phyloP scores from a whole-genome alignment of 768 basidiomycete species.

The Agaricus subrufescens region DNA sequence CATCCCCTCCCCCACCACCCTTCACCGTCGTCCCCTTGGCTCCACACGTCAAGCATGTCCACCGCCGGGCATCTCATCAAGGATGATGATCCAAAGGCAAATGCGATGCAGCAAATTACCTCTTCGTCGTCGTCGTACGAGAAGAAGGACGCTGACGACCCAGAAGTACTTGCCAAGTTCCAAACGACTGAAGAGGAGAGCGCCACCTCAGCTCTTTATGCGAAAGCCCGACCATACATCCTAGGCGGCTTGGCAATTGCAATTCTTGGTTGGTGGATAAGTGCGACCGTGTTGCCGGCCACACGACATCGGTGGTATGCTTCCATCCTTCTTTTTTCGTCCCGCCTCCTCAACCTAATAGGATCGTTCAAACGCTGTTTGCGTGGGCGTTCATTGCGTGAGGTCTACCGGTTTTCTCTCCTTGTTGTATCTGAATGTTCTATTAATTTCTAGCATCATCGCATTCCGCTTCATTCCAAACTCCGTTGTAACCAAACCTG shows the following conservation, averaged over 20 bases:
- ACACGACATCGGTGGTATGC: conserved; percentile 75
- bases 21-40: neutral
- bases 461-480: conserved; percentile 84
- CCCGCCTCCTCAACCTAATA: conserved; percentile 19
- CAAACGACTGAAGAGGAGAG: conserved; percentile 17
- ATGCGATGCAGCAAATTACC: neutral
- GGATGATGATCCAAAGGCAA: neutral
- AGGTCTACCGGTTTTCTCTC: conserved; percentile 17
- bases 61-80: neutral
- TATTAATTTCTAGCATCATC: conserved; percentile 45
- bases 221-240: conserved; percentile 36
- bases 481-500: conserved; percentile 63
- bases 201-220: conserved; percentile 13
- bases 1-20: neutral
- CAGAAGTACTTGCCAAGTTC: conserved; percentile 17
- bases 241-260: conserved; percentile 49
- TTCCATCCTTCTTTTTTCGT: conserved; percentile 9
- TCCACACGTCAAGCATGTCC: neutral
- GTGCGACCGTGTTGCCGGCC: conserved; percentile 57
- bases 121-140: conserved; percentile 10
- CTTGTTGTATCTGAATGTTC: neutral
- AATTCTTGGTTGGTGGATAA: conserved; percentile 87
- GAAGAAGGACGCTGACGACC: conserved; percentile 15
- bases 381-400: conserved; percentile 81
- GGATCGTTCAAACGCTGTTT: conserved; percentile 78